phyloP scores from a whole-genome alignment of 257 asterid species.

The Nyctanthes arbortristis region DNA sequence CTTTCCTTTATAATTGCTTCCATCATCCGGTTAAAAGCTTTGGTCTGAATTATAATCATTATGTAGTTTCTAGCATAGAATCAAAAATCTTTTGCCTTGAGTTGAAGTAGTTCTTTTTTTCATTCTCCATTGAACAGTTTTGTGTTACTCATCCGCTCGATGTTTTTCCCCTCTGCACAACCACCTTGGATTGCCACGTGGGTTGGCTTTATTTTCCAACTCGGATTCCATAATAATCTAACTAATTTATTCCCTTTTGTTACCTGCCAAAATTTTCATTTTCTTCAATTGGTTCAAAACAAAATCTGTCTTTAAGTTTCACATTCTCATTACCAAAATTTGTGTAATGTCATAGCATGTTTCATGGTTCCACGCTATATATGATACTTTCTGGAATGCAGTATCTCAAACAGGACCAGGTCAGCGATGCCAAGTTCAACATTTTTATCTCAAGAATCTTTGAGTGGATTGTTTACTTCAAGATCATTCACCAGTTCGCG shows the following conservation, averaged over 20 bases:
- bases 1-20: too few relatives aligned
- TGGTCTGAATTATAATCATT: background rate
- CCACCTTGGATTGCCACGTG: too few relatives aligned
- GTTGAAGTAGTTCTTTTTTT: background rate
- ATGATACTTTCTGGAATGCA: constrained; percentile 37
- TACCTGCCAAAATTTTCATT: background rate
- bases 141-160: background rate
- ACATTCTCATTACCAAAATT: background rate
- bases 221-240: background rate
- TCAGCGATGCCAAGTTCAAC: constrained; percentile 61
- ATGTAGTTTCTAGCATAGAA: background rate
- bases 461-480: constrained; percentile 53
- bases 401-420: constrained; percentile 58
- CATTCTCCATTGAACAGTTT: background rate
- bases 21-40: too few relatives aligned
- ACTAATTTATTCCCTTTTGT: background rate
- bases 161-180: too few relatives aligned
- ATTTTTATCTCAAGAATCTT: constrained; percentile 58
- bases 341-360: constrained; percentile 2
- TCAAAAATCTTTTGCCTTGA: background rate
- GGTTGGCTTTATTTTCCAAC: too few relatives aligned
- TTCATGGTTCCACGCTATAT: background rate
- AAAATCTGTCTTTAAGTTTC: background rate
- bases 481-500: constrained; percentile 37
- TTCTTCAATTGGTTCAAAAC: background rate